Percentiles rank a stretch among this genome's conserved stretches.
These are phyloP conservation scores for Crithidia sp. DNA, from an alignment of 208 protist species.

Conservation along the genomic window DNA sequence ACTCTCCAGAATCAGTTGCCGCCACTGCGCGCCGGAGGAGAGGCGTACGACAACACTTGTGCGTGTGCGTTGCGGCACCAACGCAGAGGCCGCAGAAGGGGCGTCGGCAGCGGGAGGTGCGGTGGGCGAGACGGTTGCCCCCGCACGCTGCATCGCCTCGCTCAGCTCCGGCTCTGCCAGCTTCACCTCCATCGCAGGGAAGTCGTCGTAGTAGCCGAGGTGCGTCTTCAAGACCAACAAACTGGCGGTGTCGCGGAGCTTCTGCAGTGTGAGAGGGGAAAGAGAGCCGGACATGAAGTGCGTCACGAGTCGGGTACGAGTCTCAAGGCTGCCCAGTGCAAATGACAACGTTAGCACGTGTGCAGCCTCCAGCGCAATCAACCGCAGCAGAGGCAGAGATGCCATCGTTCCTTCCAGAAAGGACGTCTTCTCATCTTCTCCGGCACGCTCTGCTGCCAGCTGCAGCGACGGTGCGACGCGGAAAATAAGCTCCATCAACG, in stretches of 20 bases:
- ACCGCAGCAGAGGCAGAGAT: conserved; percentile 13
- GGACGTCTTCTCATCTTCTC: not conserved
- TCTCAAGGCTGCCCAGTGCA: conserved; percentile 40
- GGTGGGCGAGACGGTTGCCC: conserved; percentile 5
- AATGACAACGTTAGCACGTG: conserved; percentile 25
- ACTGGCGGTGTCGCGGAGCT: conserved; percentile 21
- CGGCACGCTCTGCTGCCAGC: not conserved
- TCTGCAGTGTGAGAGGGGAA: conserved; percentile 33
- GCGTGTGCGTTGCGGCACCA: not conserved
- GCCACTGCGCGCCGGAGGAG: conserved; percentile 39
- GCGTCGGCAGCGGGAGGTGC: not conserved
- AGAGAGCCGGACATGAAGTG: conserved; percentile 29
- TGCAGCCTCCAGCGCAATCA: conserved; percentile 26
- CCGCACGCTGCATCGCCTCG: conserved; percentile 25
- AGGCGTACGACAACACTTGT: conserved; percentile 16
- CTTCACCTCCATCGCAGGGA: conserved; percentile 42
- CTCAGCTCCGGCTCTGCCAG: conserved; percentile 25
- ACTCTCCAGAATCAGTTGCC: conserved; percentile 37
- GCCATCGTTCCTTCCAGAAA: not conserved
- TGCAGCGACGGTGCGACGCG: not conserved
- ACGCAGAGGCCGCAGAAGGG: too few relatives aligned
- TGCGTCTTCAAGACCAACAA: conserved; percentile 20
- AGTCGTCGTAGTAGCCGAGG: conserved; percentile 39
- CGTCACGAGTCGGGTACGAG: conserved; percentile 31
- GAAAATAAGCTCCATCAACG: conserved; percentile 43